These are phyloP conservation scores for Rhizomucor pusillus DNA, from an alignment of 371 early-diverging fungal species.

Conservation along the genomic window DNA sequence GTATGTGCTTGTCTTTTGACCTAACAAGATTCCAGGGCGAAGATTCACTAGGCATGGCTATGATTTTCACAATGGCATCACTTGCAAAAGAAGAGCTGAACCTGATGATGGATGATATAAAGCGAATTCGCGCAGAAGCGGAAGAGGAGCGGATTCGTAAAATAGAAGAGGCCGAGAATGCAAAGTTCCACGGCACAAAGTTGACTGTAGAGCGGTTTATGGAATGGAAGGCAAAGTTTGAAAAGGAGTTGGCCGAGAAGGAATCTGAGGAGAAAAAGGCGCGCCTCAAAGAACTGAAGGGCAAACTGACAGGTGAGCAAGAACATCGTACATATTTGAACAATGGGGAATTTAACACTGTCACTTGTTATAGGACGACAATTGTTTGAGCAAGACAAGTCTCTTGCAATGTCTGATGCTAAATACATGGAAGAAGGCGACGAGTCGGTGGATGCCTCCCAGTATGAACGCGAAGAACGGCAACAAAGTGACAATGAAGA, in stretches of 20 bases:
- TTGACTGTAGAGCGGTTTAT: constrained; percentile 79
- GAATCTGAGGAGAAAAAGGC: constrained; percentile 52
- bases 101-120: constrained; percentile 54
- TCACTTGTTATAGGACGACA: constrained; percentile 63
- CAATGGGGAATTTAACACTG: neutral
- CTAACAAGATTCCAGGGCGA: constrained; percentile 46
- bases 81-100: constrained; percentile 74
- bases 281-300: constrained; percentile 45
- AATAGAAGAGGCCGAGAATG: constrained; percentile 81
- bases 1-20: neutral
- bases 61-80: constrained; percentile 87
- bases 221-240: constrained; percentile 79
- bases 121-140: constrained; percentile 48
- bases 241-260: constrained; percentile 65
- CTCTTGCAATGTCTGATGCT: constrained; percentile 83
- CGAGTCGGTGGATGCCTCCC: constrained; percentile 73
- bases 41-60: constrained; percentile 87
- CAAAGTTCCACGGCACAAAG: constrained; percentile 79
- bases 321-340: neutral
- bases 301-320: constrained; percentile 55
- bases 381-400: constrained; percentile 87
- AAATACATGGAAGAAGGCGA: constrained; percentile 85
- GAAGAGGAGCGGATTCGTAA: constrained; percentile 58
- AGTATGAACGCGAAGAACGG: constrained; percentile 62
- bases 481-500: constrained; percentile 59